Base-by-base conservation (phyloP, 148 eudicot species). In the Rhododendron kiyosumense region DNA sequence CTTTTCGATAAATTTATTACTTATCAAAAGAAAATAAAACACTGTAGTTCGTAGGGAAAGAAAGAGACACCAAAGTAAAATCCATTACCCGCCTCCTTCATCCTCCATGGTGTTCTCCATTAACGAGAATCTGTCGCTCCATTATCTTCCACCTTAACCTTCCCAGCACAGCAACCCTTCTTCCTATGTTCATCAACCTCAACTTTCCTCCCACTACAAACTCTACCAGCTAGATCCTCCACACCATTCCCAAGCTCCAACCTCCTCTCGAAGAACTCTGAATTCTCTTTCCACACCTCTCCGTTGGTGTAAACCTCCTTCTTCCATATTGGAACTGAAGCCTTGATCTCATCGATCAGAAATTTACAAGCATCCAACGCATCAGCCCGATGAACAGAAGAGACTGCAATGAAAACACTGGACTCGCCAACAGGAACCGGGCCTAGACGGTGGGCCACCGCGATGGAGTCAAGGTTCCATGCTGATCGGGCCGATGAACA, bases 281-380 rank as follows among this genome's bases (percentile, higher is more conserved):
- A 89, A 38, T 96, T 96, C 93, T 96, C 98, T 83, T 96, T 96
- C 99, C 99, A 96, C 22, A 94, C 92, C 91, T 96, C 99, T 54
- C 98, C 99, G 65, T 95, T 93, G 1, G 91, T 88, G 88, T 95
- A 95, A 61, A 95, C 96, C 91, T 95, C 99, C 88, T 94, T 96
- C 92, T 95, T 96, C 98, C 98, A 96, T 15, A 96, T 96, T 0
- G 98, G 99, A 78, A 96, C 97, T 0, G 94, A 88, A 5, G 99
- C 98, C 92, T 96, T 96, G 26, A 96, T 59, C 89, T 95, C 99
- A 88, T 96, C 99, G 4, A 78, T 96, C 89, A 93, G 74, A 51
- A 92, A 95, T 88, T 94, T 92, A 84, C 99, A 95, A 74, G 98
- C 99, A 85, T 94, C 97, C 84, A 96, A 85, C 2, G 94, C 92